Percentiles rank a stretch among this genome's conserved stretches.
phyloP scores from a whole-genome alignment of 2,329 filamentous ascomycete species.

The Aspergillus eucalypticola region DNA sequence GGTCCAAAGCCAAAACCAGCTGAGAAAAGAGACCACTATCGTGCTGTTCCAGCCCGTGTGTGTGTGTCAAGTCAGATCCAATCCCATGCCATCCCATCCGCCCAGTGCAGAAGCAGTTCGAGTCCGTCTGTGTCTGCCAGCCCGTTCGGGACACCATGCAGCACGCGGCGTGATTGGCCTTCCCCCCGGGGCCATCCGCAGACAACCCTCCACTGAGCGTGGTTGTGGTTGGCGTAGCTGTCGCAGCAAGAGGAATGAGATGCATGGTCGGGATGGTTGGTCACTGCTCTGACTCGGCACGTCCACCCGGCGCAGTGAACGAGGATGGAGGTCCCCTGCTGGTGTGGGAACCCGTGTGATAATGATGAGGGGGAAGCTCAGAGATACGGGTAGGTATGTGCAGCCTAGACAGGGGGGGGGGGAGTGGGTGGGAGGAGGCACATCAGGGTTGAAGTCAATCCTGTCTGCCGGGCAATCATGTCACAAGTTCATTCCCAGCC shows the following conservation, averaged over 20 bases:
- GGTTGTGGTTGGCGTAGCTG: background rate
- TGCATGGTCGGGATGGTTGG: background rate
- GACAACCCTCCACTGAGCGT: background rate
- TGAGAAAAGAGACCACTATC: background rate
- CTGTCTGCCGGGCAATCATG: background rate
- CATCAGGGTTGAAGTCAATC: background rate
- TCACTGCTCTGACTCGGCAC: background rate
- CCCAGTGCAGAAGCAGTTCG: background rate
- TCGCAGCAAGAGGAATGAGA: background rate
- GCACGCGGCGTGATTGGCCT: slow-evolving; percentile 6
- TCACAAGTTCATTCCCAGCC: background rate
- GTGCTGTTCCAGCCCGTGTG: slow-evolving; percentile 6
- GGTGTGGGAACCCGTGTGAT: background rate
- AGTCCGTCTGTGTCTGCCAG: background rate
- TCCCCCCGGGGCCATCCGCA: background rate
- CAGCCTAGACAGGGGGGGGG: background rate
- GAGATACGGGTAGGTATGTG: background rate
- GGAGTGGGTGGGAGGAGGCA: background rate
- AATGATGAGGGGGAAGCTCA: background rate
- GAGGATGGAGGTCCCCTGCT: background rate
- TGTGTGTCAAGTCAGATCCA: background rate
- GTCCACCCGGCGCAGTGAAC: background rate
- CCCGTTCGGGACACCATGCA: slow-evolving; percentile 2
- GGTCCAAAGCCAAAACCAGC: slow-evolving; percentile 4
- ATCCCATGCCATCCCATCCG: background rate